Evolutionary conservation across 352 stramenopile genomes (phyloP), one percentile per base, ranked within the genome.

Genomic region (Globisporangium cylindrosporum): DNA sequence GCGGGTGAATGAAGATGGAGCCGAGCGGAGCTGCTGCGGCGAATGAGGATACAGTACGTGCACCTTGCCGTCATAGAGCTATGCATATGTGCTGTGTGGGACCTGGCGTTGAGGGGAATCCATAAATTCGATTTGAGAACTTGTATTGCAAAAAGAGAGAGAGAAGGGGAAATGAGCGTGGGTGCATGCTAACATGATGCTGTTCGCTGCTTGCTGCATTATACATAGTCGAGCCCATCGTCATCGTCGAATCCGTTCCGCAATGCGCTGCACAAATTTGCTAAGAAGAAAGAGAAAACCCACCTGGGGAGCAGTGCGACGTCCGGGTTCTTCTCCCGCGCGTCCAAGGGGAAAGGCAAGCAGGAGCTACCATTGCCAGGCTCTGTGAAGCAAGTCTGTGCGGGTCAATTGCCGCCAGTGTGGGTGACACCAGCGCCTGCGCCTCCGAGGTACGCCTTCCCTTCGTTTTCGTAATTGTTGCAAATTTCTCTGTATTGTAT

Each of bases 201-300:
- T 59, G 27, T 10, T 59, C 24, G 32, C 43, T 51, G 15, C 6
- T 22, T 22, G 15, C 29, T 54, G 41, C 25, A 29, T 10, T 61
- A 9, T 46, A 20, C 8, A 46, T 63, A 84, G 73, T 43, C 74
- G 36, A 79, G 66, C 38, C 59, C 71, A 34, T 77, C 73, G 36
- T 70, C 69, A 29, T 87, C 81, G 43, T 86, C 81, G 10, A 93
- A 91, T 64, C 80, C 81, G 48, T 93, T 94, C 63, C 86, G 86
- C 64, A 89, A 81, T 62, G 87, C 83, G 54, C 73, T 94, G 59
- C 84, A 94, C 74, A 94, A 94, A 61, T 91, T 94, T 56, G 62
- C 71, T n/a, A 80, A 89, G 64, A 94, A 93, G 73, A 88, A 93
- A 59, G 90, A 94, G 65, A 73, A 90, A 29, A 71, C 80, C 20